Conservation (phyloP, 495 filamentous ascomycete species). For the Tirmania nivea region DNA sequence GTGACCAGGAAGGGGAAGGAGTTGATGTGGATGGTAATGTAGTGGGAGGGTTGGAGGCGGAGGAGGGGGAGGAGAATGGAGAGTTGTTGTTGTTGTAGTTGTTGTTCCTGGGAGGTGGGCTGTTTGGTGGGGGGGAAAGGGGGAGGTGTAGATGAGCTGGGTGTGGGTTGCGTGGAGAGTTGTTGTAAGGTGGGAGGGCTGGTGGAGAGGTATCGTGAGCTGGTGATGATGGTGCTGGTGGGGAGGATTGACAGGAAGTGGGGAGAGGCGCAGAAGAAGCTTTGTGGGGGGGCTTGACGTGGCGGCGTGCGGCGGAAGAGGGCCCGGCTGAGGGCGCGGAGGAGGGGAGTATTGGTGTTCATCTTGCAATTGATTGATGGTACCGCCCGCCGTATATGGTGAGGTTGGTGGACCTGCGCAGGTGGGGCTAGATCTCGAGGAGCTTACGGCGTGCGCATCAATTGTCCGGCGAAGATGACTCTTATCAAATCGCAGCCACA, state of each 20-base stretch:
- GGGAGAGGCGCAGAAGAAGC: too few relatives aligned
- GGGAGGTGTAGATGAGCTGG: conserved; percentile 70
- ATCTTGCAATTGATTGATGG: too few relatives aligned
- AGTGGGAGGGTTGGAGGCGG: conserved; percentile 56
- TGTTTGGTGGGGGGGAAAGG: conserved; percentile 60
- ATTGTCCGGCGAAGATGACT: too few relatives aligned
- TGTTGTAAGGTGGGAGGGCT: conserved; percentile 49
- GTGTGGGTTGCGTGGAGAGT: conserved; percentile 51
- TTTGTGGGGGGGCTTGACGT: too few relatives aligned
- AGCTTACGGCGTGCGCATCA: too few relatives aligned
- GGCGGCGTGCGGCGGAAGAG: too few relatives aligned
- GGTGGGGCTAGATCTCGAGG: too few relatives aligned
- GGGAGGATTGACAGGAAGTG: too few relatives aligned
- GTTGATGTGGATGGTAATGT: conserved; percentile 72
- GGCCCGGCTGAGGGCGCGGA: conserved; percentile 44
- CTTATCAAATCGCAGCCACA: too few relatives aligned
- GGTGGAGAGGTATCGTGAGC: background rate
- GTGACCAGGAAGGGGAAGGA: conserved; percentile 78
- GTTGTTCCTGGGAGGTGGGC: background rate
- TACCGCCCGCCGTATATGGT: too few relatives aligned
- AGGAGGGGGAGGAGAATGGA: conserved; percentile 47
- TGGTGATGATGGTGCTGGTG: background rate
- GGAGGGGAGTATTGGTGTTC: conserved; percentile 69
- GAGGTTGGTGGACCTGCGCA: too few relatives aligned
- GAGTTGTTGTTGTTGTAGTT: background rate